Base-by-base conservation (phyloP, 2,329 filamentous ascomycete genomes). In the Hypoxylon sp. region DNA sequence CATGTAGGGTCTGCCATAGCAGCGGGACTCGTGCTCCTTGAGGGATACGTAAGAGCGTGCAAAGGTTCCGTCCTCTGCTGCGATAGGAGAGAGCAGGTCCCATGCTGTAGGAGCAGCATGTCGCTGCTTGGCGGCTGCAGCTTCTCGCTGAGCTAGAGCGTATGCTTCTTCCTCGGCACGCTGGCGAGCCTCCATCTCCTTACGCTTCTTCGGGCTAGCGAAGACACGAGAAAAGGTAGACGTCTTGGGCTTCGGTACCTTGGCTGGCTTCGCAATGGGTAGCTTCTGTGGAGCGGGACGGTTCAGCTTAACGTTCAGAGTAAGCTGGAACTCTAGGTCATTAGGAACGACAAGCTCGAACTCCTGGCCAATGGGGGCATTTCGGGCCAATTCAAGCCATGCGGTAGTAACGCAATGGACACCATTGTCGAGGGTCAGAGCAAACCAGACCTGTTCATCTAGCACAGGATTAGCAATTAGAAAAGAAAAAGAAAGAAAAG, bases 321-420 rank as follows among this genome's bases (percentile, higher is more conserved):
- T 98, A 39, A 99, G 87, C 79, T 99, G 95, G 80, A 99, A 99
- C 77, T 99, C 95, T n/a, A 99, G 87, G 71, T 99, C 95, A 71
- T 97, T 95, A 51, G 96, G 90, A 24, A 99, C 95, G 30, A 98
- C 94, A 46, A 99, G 88, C 80, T 99, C 95, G 72, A 99, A 99
- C 76, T 99, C 95, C 75, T 99, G 95, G 6, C 94, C 95, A 70
- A 99, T 98, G 0, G 95, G 93, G 1, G 95, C 94, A 62, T 91
- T 94, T 71, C 91, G 91, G 19, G 93, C 93, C 62, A 99, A 84
- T 77, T 99, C 95, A 7, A 98, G 84, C 92, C 93, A 97, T 0
- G 93, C 90, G 3, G 95, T 99, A 0, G 95, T 99, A 15, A 99
- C 95, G 73, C 95, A 99, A 77, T 99, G 95, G 1, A 99, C 87